phyloP scores from a whole-genome alignment of 331 rosid genomes.

The Quercus lobata region DNA sequence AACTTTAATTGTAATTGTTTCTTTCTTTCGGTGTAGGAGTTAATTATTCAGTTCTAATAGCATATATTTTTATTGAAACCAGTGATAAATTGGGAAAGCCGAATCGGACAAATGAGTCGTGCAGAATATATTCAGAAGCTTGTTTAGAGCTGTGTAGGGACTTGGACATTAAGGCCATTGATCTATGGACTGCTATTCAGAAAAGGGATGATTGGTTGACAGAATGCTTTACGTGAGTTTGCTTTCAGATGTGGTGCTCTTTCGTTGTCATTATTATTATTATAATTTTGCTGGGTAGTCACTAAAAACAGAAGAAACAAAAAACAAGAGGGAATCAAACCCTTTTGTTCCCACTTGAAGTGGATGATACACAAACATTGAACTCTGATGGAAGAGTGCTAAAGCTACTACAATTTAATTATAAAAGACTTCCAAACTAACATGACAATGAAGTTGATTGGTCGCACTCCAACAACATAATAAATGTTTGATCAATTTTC shows the following conservation, averaged over 20 bases:
- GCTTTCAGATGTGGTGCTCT: not conserved
- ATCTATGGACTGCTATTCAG: constrained; percentile 72
- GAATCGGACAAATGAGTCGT: constrained; percentile 45
- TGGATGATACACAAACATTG: no score
- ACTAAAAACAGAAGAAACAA: no score
- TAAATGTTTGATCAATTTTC: no score
- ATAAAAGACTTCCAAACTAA: no score
- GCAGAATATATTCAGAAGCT: constrained; percentile 69
- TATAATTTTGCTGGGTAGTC: no score
- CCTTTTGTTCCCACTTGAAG: no score
- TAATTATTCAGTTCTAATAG: not conserved
- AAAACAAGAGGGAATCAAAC: no score
- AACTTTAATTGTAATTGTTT: not conserved
- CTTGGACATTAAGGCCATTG: constrained; percentile 56
- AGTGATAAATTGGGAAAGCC: constrained; percentile 13
- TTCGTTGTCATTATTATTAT: no score
- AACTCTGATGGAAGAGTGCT: no score
- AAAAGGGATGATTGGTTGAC: constrained; percentile 52
- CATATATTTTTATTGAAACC: constrained; percentile 8
- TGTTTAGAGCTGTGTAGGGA: constrained; percentile 59
- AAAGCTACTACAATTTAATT: no score
- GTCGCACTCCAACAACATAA: no score
- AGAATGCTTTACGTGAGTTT: constrained; percentile 69
- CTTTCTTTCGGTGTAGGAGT: not conserved
- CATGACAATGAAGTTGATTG: no score